Base-by-base conservation (phyloP, 1,284 basidiomycete species). In the Cutaneotrichosporon mucoides region DNA sequence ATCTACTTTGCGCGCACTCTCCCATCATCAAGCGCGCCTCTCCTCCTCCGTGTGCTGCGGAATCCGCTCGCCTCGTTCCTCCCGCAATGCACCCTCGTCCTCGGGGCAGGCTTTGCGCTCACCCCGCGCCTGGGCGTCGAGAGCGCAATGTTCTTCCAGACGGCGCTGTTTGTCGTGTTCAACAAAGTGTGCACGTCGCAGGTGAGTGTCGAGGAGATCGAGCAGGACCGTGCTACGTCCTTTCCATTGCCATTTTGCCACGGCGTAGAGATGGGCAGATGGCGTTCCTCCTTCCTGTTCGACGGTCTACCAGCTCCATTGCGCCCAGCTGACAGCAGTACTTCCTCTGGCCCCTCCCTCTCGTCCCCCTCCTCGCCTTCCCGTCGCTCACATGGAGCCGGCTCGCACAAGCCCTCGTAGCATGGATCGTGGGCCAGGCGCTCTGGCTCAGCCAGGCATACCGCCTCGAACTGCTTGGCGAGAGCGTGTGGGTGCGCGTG, bases 161-260 rank as follows among this genome's bases (percentile, higher is more conserved):
- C 96, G 0, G 83, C 85, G 49, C 80, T 85, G 0, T 99, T 99
- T 71, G 93, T 98, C 12, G 81, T 90, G 1, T 94, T 97, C 82
- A 99, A 99, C 78, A 96, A 97, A 79, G 96, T 99, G 46, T 96
- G 92, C 82, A 99, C 96, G 0, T 95, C 92, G 1, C 92, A 95
- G 82, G 90, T 90, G 36, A 44, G 55, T 43, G n/a, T 11, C 4
- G 46, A 35, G 46, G 16, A 5, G 24, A 34, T 16, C 45, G 5
- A 13, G 15, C 24, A 16, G 3, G 44, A 16, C n/a, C 49, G 50
- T 44, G 13, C 8, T 35, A n/a, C 11, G 5, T n/a, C 34, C 9
- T 10, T 15, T 56, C 51, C 33, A 12, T 24, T 6, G 16, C 13
- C 16, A 36, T 6, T 34, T 24, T 24, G 24, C 24, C 24, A 24